Conservation (phyloP, 257 asterid genomes). For the Ajuga chamaepitys region DNA sequence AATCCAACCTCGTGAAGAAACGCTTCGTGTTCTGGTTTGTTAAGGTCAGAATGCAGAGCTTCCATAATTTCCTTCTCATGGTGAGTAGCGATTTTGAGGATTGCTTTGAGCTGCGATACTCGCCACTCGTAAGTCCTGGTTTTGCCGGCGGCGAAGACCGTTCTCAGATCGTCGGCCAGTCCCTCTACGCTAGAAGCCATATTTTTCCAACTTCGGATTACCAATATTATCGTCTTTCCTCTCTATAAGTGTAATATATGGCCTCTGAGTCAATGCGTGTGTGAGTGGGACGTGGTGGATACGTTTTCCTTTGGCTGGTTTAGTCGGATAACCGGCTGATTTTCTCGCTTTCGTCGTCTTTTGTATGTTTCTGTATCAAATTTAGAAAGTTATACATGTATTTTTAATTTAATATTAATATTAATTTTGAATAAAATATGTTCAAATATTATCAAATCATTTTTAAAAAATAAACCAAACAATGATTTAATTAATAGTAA, state of each 20-base stretch:
- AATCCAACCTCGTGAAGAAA: conserved; percentile 57
- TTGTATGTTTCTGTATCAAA: no score
- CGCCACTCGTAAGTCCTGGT: conserved; percentile 78
- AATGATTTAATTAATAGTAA: no score
- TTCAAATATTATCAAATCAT: no score
- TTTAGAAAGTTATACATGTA: no score
- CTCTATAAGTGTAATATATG: background rate
- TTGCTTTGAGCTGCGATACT: conserved; percentile 63
- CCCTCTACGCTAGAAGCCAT: conserved; percentile 36
- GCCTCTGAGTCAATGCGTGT: background rate
- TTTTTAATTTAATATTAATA: no score
- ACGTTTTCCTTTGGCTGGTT: background rate
- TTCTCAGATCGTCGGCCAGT: conserved; percentile 57
- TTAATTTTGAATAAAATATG: no score
- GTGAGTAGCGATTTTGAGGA: conserved; percentile 37
- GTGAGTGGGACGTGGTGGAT: background rate
- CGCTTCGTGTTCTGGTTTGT: conserved; percentile 69
- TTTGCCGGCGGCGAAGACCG: conserved; percentile 41
- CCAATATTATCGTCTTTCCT: background rate
- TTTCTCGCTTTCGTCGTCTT: background rate
- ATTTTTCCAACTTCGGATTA: background rate
- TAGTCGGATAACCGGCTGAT: background rate
- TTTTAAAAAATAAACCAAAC: no score
- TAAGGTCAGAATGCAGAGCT: conserved; percentile 66
- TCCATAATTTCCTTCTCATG: conserved; percentile 60